Conservation (phyloP, 2,329 filamentous ascomycete genomes). For the Penicillium sp. region DNA sequence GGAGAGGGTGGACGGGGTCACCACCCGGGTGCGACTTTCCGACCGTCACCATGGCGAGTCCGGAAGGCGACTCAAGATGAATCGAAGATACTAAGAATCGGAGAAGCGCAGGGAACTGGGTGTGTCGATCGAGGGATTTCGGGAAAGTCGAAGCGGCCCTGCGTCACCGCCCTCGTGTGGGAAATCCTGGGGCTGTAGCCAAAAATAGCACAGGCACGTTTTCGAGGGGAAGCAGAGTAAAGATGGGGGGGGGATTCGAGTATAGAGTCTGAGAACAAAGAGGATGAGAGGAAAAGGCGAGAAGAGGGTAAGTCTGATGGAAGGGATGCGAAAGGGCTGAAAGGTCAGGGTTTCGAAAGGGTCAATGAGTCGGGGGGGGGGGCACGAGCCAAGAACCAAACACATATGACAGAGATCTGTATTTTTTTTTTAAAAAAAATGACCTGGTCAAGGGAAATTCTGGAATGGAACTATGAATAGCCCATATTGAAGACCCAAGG, state of each 20-base stretch:
- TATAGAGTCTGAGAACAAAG: not conserved
- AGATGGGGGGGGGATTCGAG: not conserved
- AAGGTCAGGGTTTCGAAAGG: constrained; percentile 6
- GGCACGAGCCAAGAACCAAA: constrained; percentile 9
- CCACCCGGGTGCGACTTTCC: constrained; percentile 37
- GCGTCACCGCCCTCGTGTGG: constrained; percentile 32
- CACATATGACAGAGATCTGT: constrained; percentile 3
- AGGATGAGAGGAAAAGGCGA: not conserved
- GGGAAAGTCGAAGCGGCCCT: constrained; percentile 16
- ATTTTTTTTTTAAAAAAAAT: not conserved
- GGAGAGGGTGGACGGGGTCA: constrained; percentile 35
- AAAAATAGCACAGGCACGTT: constrained; percentile 27
- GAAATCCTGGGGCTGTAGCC: constrained; percentile 33
- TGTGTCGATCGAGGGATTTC: constrained; percentile 17
- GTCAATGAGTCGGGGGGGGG: constrained; percentile 5
- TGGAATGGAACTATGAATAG: constrained; percentile 5
- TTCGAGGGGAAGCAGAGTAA: not conserved
- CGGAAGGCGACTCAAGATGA: constrained; percentile 3
- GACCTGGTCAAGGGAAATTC: not conserved
- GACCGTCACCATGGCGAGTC: constrained; percentile 35
- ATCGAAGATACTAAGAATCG: constrained; percentile 1
- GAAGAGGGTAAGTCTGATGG: not conserved
- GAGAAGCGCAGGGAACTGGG: not conserved
- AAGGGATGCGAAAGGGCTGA: constrained; percentile 9
- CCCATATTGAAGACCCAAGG: constrained; percentile 16